phyloP scores from a whole-genome alignment of 169 alveolate genomes.

The Plasmodium yoelii region DNA sequence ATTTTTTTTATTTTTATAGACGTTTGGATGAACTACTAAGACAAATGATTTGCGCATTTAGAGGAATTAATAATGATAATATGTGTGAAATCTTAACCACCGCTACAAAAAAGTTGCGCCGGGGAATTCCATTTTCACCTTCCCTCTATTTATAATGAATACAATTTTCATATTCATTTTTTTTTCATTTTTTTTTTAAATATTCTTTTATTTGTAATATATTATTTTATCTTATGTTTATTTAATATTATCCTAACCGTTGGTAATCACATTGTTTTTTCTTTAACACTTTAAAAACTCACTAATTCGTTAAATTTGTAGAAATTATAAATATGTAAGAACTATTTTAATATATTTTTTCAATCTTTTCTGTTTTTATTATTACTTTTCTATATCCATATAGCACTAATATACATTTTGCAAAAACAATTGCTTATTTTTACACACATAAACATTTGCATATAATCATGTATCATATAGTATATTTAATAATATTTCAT shows the following conservation, averaged over 20 bases:
- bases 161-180: background rate
- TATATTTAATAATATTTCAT: no score
- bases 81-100: slow-evolving; percentile 94
- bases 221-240: background rate
- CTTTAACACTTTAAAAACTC: background rate
- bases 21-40: slow-evolving; percentile 98
- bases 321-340: background rate
- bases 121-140: slow-evolving; percentile 99
- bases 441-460: no score
- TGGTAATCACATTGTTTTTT: background rate
- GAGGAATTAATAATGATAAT: slow-evolving; percentile 96
- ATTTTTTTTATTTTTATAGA: slow-evolving; percentile 78
- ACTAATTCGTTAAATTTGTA: slow-evolving; percentile 2
- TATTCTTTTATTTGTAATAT: background rate
- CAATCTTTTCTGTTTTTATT: no score
- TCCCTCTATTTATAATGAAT: slow-evolving; percentile 91
- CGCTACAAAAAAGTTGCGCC: slow-evolving; percentile 93
- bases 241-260: background rate
- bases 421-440: no score
- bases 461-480: no score
- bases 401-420: no score
- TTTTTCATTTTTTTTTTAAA: background rate
- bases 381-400: no score
- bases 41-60: slow-evolving; percentile 97
- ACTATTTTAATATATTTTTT: background rate